These are phyloP conservation scores for Populus nigra DNA, from an alignment of 345 rosid species.

Conservation along the genomic window DNA sequence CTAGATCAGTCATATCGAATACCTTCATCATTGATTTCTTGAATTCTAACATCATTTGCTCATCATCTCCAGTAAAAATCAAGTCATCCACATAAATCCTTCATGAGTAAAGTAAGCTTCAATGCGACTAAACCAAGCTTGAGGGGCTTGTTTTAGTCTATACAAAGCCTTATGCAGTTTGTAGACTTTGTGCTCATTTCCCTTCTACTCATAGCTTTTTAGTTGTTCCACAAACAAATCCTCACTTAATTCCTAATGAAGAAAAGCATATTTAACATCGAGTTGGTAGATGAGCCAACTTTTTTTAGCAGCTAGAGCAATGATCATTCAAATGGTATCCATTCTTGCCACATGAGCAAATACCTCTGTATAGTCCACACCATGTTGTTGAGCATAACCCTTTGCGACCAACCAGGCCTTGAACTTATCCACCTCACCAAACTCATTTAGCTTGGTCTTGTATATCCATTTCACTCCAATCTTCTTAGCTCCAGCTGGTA, in stretches of 20 bases:
- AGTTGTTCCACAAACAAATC: too few species aligned
- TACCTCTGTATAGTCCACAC: too few species aligned
- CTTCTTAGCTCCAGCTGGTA: not conserved
- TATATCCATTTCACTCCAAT: not conserved
- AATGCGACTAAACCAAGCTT: not conserved
- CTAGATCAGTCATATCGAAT: too few species aligned
- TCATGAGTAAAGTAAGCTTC: not conserved
- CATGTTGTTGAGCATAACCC: too few species aligned
- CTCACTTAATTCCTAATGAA: not conserved
- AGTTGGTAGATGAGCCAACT: too few species aligned
- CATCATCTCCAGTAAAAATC: too few species aligned
- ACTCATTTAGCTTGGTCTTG: not conserved
- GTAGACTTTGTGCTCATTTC: not conserved
- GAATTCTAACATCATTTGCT: too few species aligned
- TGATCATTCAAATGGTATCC: too few species aligned
- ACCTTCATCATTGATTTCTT: too few species aligned
- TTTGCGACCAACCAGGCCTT: fast-evolving
- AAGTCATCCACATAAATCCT: not conserved
- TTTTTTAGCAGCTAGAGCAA: too few species aligned
- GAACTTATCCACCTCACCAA: not conserved
- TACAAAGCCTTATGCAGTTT: not conserved
- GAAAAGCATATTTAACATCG: not conserved
- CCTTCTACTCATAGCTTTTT: not conserved
- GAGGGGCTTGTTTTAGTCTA: too few species aligned
- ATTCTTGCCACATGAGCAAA: too few species aligned